Base-by-base conservation (phyloP, 2,329 filamentous ascomycete genomes). In the Ceratocystis albifundus region DNA sequence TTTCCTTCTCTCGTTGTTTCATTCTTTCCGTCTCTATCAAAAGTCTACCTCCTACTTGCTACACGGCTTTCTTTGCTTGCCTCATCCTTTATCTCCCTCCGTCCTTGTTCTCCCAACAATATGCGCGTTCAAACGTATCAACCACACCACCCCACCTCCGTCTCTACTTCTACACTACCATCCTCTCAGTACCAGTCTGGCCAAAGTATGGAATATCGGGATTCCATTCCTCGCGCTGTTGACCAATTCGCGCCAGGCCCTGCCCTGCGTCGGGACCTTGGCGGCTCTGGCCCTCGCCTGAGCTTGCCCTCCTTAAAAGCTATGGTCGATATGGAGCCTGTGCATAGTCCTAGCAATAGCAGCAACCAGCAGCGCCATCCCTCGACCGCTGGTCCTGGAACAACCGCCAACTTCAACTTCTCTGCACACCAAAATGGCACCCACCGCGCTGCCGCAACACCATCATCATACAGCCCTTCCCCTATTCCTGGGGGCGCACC, bases 371-470 rank as follows among this genome's bases (percentile, higher is more conserved):
- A 57, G 53, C 25, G 53, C 4, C 53, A 30, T 22, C 7, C 59
- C 45, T 25, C 59, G 8, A 20, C 59, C 32, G 41, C 32, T 32
- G 10, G 30, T 20, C 15, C 20, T 45, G 17, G n/a, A 32, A 30
- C 30, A n/a, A 10, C 59, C 12, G 32, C 25, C 59, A 45, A 22
- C 32, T 45, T 62, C 36, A 62, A 41, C 59, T 62, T 22, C 59
- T 20, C 32, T 32, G 41, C 59, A 7, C 59, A 22, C 59, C 32
- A 62, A 74, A 69, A 80, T 80, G 77, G 76, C 78, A 59, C 76
- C 77, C 28, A 74, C 77, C 67, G 72, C 74, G 50, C 71, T n/a
- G 28, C 78, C 65, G 74, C 77, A 61, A 79, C 74, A 70, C 75
- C 61, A 22, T 62, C 78, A 30, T 74, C 70, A 65, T 73, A 73